Evolutionary conservation across 176 grass and related monocot genomes (phyloP), one percentile per base, ranked within the genome.

Genomic region (Lolium perenne): DNA sequence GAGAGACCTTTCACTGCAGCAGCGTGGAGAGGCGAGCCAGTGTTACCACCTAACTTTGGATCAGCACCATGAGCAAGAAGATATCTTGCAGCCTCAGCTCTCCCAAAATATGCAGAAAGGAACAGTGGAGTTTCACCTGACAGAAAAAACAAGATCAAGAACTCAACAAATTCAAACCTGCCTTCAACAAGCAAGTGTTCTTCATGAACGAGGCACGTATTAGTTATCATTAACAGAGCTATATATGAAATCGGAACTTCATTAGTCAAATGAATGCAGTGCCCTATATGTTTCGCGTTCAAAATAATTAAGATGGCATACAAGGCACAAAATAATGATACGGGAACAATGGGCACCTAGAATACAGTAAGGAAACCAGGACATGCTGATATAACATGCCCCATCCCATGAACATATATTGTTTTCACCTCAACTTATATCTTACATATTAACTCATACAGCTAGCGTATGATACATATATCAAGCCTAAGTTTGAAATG

Each of bases 111-210:
- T 58, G 75, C 2, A 40, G 32, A 57, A 77, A 77, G 17, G 75
- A 58, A 77, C 53, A 58, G 10, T 21, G 53, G 75, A 38, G 75
- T 77, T 56, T 56, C 75, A 58, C 75, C 32, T 77, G 29, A 77
- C 20, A 77, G 3, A 58, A 21, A 58, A 40, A 6, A 10, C 13
- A 29, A 55, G 3, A 13, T 77, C 0, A 77, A 9, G 18, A 58
- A 0, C 32, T 58, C 10, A 38, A 77, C 51, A 56, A 55, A 77
- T 29, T 65, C 62, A 65, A 65, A 15, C 62, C 13, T 32, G 5
- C 58, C 8, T 61, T 61, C n/a, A 61, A 61, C n/a, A 61, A 23
- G 23, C 62, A 65, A 65, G 23, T 26, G 23, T 64, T 29, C 10
- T 64, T 64, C 23, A 64, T 29, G 62, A 12, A 65, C 0, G 32